phyloP scores from a whole-genome alignment of 352 stramenopile species.

The Globisporangium yorkense region DNA sequence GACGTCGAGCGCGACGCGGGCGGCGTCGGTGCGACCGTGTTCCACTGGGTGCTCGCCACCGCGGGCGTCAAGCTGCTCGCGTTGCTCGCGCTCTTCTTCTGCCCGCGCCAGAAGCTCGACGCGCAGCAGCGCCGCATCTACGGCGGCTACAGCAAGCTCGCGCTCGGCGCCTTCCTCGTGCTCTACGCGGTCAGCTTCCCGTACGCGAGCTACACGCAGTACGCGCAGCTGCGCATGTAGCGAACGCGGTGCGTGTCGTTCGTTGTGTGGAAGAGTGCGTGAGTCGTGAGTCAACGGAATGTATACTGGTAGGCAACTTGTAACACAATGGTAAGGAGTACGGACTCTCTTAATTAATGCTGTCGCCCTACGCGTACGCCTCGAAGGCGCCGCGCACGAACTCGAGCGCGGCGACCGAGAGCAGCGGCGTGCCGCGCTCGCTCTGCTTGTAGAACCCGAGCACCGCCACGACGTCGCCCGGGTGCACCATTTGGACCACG shows the following conservation, averaged over 20 bases:
- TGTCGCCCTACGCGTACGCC: slow-evolving; percentile 21
- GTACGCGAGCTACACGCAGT: slow-evolving; percentile 15
- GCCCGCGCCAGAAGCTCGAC: slow-evolving; percentile 37
- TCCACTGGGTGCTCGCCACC: slow-evolving; percentile 16
- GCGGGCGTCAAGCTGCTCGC: slow-evolving; percentile 16
- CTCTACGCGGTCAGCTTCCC: slow-evolving; percentile 21
- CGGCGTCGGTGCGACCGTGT: slow-evolving; percentile 1
- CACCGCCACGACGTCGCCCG: slow-evolving; percentile 31
- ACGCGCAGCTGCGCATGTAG: slow-evolving; percentile 4
- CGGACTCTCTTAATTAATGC: no score
- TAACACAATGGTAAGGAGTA: not conserved
- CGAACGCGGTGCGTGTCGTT: not conserved
- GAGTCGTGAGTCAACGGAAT: not conserved
- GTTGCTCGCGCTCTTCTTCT: slow-evolving; percentile 16
- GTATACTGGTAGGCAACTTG: slow-evolving; percentile 1
- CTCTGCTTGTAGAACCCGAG: slow-evolving; percentile 33
- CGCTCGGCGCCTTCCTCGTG: slow-evolving; percentile 17
- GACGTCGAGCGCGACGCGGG: not conserved
- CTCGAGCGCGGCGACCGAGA: slow-evolving; percentile 27
- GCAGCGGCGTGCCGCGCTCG: slow-evolving; percentile 32
- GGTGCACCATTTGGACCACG: slow-evolving; percentile 26
- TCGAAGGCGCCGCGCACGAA: slow-evolving; percentile 34
- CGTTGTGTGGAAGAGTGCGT: not conserved
- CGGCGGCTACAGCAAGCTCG: slow-evolving; percentile 32
- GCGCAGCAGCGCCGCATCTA: slow-evolving; percentile 41